phyloP scores from a whole-genome alignment of 371 early-diverging fungal species.

The Mucor racemosus region DNA sequence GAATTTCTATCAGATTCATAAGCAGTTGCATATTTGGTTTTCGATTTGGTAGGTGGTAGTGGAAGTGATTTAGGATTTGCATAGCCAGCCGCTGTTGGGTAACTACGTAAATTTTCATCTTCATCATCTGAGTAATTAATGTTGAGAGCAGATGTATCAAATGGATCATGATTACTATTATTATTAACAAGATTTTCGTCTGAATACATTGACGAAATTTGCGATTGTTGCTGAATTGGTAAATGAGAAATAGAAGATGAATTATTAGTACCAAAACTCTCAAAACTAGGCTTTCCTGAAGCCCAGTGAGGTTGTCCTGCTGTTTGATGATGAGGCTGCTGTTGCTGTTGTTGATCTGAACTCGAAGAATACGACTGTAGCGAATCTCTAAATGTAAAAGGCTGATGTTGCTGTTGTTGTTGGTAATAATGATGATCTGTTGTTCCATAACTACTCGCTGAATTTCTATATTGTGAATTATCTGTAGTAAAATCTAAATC shows the following conservation, averaged over 20 bases:
- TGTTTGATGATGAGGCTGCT: background rate
- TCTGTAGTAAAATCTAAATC: slow-evolving; percentile 39
- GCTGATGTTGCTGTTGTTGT: background rate
- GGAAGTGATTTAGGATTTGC: background rate
- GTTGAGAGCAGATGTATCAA: slow-evolving; percentile 46
- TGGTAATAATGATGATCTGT: slow-evolving; percentile 12
- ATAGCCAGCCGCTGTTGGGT: background rate
- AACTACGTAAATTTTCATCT: background rate
- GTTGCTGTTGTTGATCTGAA: slow-evolving; percentile 23
- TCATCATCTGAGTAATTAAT: slow-evolving; percentile 52
- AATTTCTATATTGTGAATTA: slow-evolving; percentile 26
- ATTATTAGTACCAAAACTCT: slow-evolving; percentile 29
- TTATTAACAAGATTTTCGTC: background rate
- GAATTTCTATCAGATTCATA: slow-evolving; percentile 1
- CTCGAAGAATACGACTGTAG: slow-evolving; percentile 32
- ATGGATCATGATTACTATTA: slow-evolving; percentile 12
- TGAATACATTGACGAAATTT: background rate
- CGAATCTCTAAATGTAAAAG: slow-evolving; percentile 16
- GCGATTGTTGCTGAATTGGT: slow-evolving; percentile 16
- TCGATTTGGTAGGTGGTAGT: background rate
- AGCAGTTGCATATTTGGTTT: background rate
- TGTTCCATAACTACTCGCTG: slow-evolving; percentile 27
- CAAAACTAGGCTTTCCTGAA: slow-evolving; percentile 35
- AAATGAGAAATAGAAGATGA: slow-evolving; percentile 15
- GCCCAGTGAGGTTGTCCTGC: slow-evolving; percentile 21